Percentiles rank a stretch among this genome's conserved stretches.
Conservation (phyloP, 441 rosid genomes). For the Eruca vesicaria region DNA sequence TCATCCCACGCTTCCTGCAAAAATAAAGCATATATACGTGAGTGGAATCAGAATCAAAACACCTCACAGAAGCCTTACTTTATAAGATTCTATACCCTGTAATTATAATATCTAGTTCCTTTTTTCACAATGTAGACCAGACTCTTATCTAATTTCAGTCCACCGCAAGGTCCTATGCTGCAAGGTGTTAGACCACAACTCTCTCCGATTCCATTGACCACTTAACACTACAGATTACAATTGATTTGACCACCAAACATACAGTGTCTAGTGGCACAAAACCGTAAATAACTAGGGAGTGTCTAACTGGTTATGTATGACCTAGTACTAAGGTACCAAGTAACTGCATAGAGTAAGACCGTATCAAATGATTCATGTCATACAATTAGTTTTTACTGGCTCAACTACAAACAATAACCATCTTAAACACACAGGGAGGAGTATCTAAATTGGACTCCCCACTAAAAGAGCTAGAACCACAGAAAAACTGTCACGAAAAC, state of each 20-base stretch:
- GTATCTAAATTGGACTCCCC: neutral
- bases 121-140: constrained; percentile 4
- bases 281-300: neutral
- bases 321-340: neutral
- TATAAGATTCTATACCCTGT: neutral
- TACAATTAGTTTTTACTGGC: neutral
- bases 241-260: neutral
- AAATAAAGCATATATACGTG: constrained; percentile 10
- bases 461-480: neutral
- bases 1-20: constrained; percentile 89
- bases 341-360: neutral
- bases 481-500: constrained; percentile 3
- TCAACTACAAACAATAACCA: neutral
- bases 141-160: constrained; percentile 11
- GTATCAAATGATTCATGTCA: neutral
- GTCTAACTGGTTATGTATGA: neutral
- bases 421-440: neutral
- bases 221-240: neutral
- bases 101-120: neutral
- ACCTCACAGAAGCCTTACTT: constrained; percentile 11
- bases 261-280: neutral
- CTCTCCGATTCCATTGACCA: neutral
- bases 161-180: neutral
- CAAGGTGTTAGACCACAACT: constrained; percentile 16
- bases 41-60: constrained; percentile 8